Base-by-base conservation (phyloP, 768 basidiomycete genomes). In the Naganishia friedmannii region DNA sequence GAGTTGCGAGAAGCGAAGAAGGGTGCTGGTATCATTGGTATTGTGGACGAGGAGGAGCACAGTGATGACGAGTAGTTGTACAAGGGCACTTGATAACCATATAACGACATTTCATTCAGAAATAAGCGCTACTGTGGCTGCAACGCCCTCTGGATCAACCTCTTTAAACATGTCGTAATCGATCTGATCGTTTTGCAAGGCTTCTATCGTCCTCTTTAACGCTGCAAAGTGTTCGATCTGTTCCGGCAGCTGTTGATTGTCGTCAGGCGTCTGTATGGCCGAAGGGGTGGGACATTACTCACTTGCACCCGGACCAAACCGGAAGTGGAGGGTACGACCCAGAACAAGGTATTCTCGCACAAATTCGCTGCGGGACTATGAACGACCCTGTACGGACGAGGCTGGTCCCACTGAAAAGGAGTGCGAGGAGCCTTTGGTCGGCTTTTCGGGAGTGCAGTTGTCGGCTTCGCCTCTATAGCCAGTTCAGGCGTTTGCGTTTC, bases 231-330 rank as follows among this genome's bases (percentile, higher is more conserved):
- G 58, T 32, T 58, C 28, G 45, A 57, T 58, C 21, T 58, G 56
- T 28, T 68, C 67, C 1, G 53, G 53, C 21, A 54, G 39, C 67
- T 68, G 51, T 1, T 26, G 23, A 6, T 13, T 29, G 34, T 6
- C 29, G 15, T 28, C 23, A 37, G 53, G 17, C 17, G 2, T n/a
- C 46, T 45, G 70, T 19, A 15, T 42, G 15, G 0, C 26, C n/a
- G n/a, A 9, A n/a, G 26, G 28, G 46, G 60, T 4, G 42, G 12
- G 53, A 10, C 2, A 6, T 42, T 1, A 76, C 84, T 67, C 34
- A 89, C 90, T 82, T 90, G 89, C 74, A 89, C 88, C n/a, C 83
- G 81, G 15, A 87, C 86, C 0, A 92, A 83, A 0, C 88, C 90
- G 0, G 90, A 92, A 0, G 90, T 90, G 74, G 87, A 89, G 0